Evolutionary conservation across 1,284 basidiomycete species (phyloP).

Genomic region (Athelia psychrophila): DNA sequence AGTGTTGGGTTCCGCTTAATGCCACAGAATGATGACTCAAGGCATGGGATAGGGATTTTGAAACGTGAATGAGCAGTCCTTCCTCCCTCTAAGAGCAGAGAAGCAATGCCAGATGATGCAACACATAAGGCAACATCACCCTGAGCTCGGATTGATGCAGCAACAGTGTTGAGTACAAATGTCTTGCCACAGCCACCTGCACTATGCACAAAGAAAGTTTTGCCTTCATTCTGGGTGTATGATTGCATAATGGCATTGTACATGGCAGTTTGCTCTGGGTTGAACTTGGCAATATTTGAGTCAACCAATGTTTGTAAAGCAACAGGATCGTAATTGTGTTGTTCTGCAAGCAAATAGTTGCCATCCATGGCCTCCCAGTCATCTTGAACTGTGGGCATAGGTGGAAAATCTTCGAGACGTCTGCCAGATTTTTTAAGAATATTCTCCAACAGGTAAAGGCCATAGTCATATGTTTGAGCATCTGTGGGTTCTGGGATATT

Average conservation of each 20-base stretch:
- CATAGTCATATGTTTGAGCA: slow-evolving; percentile 37
- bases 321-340: slow-evolving; percentile 28
- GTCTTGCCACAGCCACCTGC: slow-evolving; percentile 49
- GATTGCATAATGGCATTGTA: slow-evolving; percentile 31
- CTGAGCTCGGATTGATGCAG: slow-evolving; percentile 24
- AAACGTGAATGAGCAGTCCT: slow-evolving; percentile 41
- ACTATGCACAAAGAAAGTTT: slow-evolving; percentile 42
- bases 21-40: slow-evolving; percentile 27
- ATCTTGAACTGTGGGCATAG: slow-evolving; percentile 25
- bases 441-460: slow-evolving; percentile 31
- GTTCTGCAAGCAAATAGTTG: slow-evolving; percentile 37
- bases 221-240: slow-evolving; percentile 19
- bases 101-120: slow-evolving; percentile 44
- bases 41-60: slow-evolving; percentile 37
- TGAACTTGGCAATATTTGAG: slow-evolving; percentile 21
- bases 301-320: slow-evolving; percentile 12
- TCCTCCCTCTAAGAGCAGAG: slow-evolving; percentile 37
- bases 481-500: slow-evolving; percentile 17
- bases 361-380: slow-evolving; percentile 23
- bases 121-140: slow-evolving; percentile 39
- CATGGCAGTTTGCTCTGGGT: slow-evolving; percentile 32
- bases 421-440: slow-evolving; percentile 22
- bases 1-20: slow-evolving; percentile 14
- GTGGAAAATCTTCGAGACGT: slow-evolving; percentile 21
- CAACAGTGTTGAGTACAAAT: slow-evolving; percentile 35